A percentile compares a stretch with the other conserved stretches of the same genome.
phyloP scores from a whole-genome alignment of 441 rosid species.

The Adansonia madagascariensis region DNA sequence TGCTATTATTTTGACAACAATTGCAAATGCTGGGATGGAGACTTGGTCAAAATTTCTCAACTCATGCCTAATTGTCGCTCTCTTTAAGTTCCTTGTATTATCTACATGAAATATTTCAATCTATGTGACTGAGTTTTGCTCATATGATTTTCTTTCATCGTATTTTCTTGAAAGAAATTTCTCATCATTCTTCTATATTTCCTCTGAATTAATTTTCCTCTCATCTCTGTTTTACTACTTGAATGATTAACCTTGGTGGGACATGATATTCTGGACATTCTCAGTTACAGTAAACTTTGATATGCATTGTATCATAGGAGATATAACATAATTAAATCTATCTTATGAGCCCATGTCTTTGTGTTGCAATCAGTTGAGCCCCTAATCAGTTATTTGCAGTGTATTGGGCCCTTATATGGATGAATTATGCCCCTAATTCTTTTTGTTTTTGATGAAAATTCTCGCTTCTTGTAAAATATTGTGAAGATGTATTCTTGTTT shows the following conservation, averaged over 20 bases:
- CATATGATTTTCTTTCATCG: background rate
- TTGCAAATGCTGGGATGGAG: background rate
- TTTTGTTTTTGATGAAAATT: background rate
- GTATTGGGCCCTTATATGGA: background rate
- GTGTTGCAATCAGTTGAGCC: background rate
- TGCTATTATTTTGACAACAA: background rate
- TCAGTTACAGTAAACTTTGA: background rate
- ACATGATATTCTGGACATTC: background rate
- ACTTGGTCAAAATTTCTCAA: background rate
- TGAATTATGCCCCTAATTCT: background rate
- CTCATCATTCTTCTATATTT: background rate
- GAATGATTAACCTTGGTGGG: background rate
- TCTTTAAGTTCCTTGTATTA: background rate
- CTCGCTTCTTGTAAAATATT: background rate
- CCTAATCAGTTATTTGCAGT: background rate
- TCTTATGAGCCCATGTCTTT: background rate
- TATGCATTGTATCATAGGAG: background rate
- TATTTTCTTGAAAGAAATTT: background rate
- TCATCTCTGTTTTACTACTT: background rate
- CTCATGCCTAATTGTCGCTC: background rate
- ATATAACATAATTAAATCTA: slow-evolving; percentile 8
- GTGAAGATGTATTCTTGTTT: background rate
- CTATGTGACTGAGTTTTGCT: background rate
- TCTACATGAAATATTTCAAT: slow-evolving; percentile 4
- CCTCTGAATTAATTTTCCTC: background rate